phyloP scores from a whole-genome alignment of 345 rosid species.

The Eutrema yunnanense region DNA sequence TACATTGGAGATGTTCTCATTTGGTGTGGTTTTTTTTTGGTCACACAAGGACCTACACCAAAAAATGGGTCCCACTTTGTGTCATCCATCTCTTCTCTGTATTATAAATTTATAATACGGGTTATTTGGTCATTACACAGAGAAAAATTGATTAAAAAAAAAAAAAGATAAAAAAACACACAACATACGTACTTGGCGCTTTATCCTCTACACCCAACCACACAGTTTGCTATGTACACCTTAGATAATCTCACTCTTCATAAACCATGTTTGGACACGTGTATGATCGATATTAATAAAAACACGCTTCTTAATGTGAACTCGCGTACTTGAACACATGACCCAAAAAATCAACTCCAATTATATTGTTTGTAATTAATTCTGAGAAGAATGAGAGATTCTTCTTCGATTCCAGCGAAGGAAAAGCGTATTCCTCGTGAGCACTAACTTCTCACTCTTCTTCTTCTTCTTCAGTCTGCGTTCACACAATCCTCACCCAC shows the following conservation, averaged over 20 bases:
- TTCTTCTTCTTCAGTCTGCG: neutral
- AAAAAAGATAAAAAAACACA: neutral
- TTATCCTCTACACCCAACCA: neutral
- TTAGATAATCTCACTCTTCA: neutral
- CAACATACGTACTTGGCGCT: neutral
- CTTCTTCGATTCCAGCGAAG: slow-evolving; percentile 40
- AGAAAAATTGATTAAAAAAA: neutral
- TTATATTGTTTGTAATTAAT: neutral
- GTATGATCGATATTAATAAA: neutral
- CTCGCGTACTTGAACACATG: slow-evolving; percentile 15
- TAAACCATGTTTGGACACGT: neutral
- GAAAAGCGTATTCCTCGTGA: slow-evolving; percentile 59
- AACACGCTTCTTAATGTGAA: slow-evolving; percentile 5
- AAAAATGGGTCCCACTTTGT: slow-evolving; percentile 29
- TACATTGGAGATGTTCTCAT: too few relatives aligned
- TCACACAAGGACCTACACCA: slow-evolving; percentile 30
- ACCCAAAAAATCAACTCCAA: neutral
- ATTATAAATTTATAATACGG: too few relatives aligned
- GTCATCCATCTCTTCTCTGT: neutral
- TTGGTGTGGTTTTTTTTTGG: too few relatives aligned
- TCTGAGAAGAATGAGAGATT: slow-evolving; percentile 27
- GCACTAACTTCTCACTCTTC: slow-evolving; percentile 24
- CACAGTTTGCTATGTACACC: neutral
- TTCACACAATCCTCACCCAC: slow-evolving; percentile 18
- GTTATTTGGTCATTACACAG: slow-evolving; percentile 27